phyloP scores from a whole-genome alignment of 345 rosid species.

The Lagerstroemia speciosa region DNA sequence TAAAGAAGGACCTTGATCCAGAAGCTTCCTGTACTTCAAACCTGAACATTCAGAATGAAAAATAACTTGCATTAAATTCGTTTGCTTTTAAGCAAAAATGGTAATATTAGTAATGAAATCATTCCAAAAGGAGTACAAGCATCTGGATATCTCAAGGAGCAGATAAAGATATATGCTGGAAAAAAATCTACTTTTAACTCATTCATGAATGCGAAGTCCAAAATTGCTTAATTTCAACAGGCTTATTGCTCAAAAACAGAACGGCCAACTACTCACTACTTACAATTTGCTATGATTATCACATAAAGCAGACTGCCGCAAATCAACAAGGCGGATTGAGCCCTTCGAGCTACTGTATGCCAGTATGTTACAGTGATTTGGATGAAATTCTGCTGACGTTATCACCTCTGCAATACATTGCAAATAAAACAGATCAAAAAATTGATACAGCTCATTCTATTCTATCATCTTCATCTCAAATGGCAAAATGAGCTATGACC shows the following conservation, averaged over 20 bases:
- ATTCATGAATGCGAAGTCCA: not conserved
- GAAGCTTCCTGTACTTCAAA: conserved; percentile 83
- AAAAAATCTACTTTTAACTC: not conserved
- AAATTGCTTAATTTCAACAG: not conserved
- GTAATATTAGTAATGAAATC: not conserved
- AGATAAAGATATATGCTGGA: not conserved
- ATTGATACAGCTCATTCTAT: not conserved
- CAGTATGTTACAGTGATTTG: conserved; percentile 79
- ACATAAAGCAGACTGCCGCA: conserved; percentile 97
- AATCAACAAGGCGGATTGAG: conserved; percentile 88
- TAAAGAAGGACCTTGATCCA: conserved; percentile 72
- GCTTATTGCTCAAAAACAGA: not conserved
- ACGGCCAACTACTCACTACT: conserved; percentile 14
- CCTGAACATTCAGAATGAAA: conserved; percentile 24
- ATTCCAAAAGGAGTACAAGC: not conserved
- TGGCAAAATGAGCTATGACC: not conserved
- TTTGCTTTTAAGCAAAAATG: not conserved
- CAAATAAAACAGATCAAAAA: not conserved
- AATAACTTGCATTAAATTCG: not conserved
- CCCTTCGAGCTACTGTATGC: conserved; percentile 99
- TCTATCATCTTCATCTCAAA: not conserved
- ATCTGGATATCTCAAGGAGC: not conserved
- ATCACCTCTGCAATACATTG: conserved; percentile 75
- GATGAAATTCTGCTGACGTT: conserved; percentile 98
- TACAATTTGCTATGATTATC: conserved; percentile 89